Evolutionary conservation across 2,329 filamentous ascomycete species (phyloP).

Genomic region (Teratosphaeria nubilosa): DNA sequence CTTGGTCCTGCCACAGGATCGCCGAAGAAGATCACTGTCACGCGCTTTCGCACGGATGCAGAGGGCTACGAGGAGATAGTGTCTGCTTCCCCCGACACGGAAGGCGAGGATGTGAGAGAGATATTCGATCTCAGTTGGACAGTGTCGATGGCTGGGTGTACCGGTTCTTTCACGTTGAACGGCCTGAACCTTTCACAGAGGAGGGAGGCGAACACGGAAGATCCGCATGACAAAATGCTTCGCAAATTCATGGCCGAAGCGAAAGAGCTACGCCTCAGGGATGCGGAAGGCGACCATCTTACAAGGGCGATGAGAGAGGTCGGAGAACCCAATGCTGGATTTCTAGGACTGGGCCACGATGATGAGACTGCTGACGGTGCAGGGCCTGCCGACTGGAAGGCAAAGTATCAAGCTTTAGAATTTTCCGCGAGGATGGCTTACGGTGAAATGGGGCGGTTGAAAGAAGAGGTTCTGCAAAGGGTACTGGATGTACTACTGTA

Average conservation of each 20-base stretch:
- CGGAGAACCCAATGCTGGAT: neutral
- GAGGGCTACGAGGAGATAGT: slow-evolving; percentile 26
- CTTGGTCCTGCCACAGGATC: slow-evolving; percentile 25
- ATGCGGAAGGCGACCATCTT: neutral
- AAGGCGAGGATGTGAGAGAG: slow-evolving; percentile 30
- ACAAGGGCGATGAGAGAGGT: slow-evolving; percentile 12
- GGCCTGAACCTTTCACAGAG: slow-evolving; percentile 21
- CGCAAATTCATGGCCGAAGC: slow-evolving; percentile 7
- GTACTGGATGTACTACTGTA: slow-evolving; percentile 19
- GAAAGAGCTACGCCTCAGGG: slow-evolving; percentile 2
- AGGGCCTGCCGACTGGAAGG: slow-evolving; percentile 21
- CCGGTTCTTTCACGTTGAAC: slow-evolving; percentile 34
- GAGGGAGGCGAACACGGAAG: neutral
- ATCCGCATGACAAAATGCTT: slow-evolving; percentile 15
- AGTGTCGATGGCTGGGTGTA: slow-evolving; percentile 31
- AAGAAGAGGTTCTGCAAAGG: slow-evolving; percentile 20
- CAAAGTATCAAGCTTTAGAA: slow-evolving; percentile 20
- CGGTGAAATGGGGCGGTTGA: slow-evolving; percentile 23
- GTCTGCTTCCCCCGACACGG: slow-evolving; percentile 27
- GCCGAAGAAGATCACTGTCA: slow-evolving; percentile 30
- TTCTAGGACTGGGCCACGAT: neutral
- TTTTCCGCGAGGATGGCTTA: slow-evolving; percentile 21
- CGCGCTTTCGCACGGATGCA: slow-evolving; percentile 7
- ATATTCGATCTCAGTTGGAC: slow-evolving; percentile 37
- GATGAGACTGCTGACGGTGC: slow-evolving; percentile 7